phyloP scores from a whole-genome alignment of 1,284 basidiomycete genomes.

The Pseudozyma hubeiensis region DNA sequence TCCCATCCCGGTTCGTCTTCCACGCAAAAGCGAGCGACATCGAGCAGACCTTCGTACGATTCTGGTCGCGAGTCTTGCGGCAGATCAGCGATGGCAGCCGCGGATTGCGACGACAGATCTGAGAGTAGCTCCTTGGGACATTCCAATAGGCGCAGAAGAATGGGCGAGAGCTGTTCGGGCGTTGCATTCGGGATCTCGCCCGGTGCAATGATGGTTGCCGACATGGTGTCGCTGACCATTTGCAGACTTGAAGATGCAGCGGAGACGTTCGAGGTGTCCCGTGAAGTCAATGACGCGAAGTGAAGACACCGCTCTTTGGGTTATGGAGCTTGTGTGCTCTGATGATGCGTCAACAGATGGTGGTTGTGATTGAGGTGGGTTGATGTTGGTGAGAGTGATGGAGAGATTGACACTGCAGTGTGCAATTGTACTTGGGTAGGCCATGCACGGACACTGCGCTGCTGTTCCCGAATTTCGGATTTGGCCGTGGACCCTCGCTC shows the following conservation, averaged over 20 bases:
- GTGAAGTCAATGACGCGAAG: neutral
- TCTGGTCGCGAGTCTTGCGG: constrained; percentile 57
- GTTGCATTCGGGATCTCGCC: constrained; percentile 49
- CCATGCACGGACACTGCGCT: constrained; percentile 23
- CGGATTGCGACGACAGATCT: constrained; percentile 49
- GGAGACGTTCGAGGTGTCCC: neutral
- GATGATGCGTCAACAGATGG: too few species aligned
- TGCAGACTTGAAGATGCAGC: neutral
- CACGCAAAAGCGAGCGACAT: constrained; percentile 66
- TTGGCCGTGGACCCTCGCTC: constrained; percentile 37
- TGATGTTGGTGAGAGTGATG: neutral
- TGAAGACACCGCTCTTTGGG: neutral
- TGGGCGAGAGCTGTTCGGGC: constrained; percentile 48
- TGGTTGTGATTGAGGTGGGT: neutral
- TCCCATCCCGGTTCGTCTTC: constrained; percentile 67
- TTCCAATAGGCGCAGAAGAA: constrained; percentile 53
- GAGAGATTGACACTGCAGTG: neutral
- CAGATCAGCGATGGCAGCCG: constrained; percentile 59
- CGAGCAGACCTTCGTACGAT: constrained; percentile 65
- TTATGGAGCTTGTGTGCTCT: too few species aligned
- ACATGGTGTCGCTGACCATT: constrained; percentile 3
- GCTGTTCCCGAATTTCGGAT: constrained; percentile 17
- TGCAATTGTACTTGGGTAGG: constrained; percentile 4
- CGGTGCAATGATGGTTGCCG: constrained; percentile 34
- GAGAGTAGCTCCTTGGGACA: constrained; percentile 36